Percentiles rank a stretch among this genome's conserved stretches.
phyloP scores from a whole-genome alignment of 2,329 filamentous ascomycete species.

The Talaromyces amestolkiae region DNA sequence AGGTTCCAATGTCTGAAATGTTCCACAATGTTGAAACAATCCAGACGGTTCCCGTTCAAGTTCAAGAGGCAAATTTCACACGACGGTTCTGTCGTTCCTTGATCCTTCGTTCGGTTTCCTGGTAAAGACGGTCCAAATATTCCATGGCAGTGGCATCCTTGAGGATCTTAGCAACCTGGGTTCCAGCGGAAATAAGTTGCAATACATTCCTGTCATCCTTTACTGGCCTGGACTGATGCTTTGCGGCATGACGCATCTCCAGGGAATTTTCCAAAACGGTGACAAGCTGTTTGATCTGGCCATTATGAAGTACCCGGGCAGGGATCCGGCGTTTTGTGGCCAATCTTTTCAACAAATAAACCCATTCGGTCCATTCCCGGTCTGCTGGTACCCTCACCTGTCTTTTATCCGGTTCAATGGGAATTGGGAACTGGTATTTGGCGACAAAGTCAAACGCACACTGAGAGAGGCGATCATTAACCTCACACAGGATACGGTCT shows the following conservation, averaged over 20 bases:
- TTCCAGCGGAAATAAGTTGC: slow-evolving; percentile 80
- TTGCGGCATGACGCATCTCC: slow-evolving; percentile 82
- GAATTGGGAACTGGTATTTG: slow-evolving; percentile 87
- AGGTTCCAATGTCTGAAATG: not conserved
- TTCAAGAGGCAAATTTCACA: slow-evolving; percentile 31
- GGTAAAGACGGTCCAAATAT: slow-evolving; percentile 76
- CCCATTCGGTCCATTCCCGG: slow-evolving; percentile 89
- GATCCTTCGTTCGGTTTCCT: slow-evolving; percentile 76
- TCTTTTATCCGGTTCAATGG: slow-evolving; percentile 76
- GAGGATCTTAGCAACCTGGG: slow-evolving; percentile 82
- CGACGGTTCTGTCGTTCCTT: slow-evolving; percentile 57
- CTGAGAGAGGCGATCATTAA: slow-evolving; percentile 80
- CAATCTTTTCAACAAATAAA: slow-evolving; percentile 78
- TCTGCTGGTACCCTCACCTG: slow-evolving; percentile 71
- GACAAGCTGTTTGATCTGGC: slow-evolving; percentile 87
- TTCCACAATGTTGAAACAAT: not conserved
- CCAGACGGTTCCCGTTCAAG: slow-evolving; percentile 8
- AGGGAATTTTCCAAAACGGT: slow-evolving; percentile 84
- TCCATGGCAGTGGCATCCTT: slow-evolving; percentile 83
- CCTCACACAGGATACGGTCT: slow-evolving; percentile 73
- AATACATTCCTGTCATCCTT: slow-evolving; percentile 88
- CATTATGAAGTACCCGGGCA: slow-evolving; percentile 78
- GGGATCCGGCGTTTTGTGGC: slow-evolving; percentile 84
- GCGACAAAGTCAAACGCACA: slow-evolving; percentile 89
- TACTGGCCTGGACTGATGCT: slow-evolving; percentile 76